Evolutionary conservation across 2,329 filamentous ascomycete species (phyloP), one percentile per base, ranked within the genome.

Genomic region (Aspergillus ruber): DNA sequence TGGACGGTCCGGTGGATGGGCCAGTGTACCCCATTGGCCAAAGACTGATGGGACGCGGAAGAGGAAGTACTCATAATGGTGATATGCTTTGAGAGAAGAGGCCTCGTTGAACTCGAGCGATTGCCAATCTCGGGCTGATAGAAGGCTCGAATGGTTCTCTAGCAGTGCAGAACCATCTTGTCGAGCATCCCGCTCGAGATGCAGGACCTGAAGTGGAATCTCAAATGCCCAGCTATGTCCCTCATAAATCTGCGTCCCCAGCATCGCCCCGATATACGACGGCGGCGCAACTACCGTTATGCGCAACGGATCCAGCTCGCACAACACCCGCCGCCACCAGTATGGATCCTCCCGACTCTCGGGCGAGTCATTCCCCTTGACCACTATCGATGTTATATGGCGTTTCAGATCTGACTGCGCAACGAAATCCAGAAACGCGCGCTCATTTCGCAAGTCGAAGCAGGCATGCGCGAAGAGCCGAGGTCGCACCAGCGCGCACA

Each of bases 51-150:
- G 84, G 6, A 84, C 77, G 1, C 75, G 72, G 40, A 81, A 81
- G 32, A 83, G 72, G 58, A 84, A 87, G 66, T 84, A 88, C 57
- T 88, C 83, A 62, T 88, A 85, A 3, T 80, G 82, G 42, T 78
- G 77, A 67, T 88, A 90, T 5, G 81, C 84, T 48, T 77, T 76
- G n/a, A 85, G 76, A 4, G 82, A 88, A 0, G 85, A 88, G 7
- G 85, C 85, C 68, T 91, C 86, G 61, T 90, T 90, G 53, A 89
- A 78, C 2, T 79, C 70, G 0, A 89, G 58, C 15, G 78, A 75
- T 0, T 74, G 75, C 86, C 87, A 90, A 2, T 78, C 77, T 1
- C 79, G 75, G n/a, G 78, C 69, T 21, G 74, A 74, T 40, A 88
- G 76, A 0, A 88, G 66, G 20, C 59, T 66, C 1, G 56, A 47